phyloP scores from a whole-genome alignment of 257 asterid genomes.

The Solanum appendiculatum region DNA sequence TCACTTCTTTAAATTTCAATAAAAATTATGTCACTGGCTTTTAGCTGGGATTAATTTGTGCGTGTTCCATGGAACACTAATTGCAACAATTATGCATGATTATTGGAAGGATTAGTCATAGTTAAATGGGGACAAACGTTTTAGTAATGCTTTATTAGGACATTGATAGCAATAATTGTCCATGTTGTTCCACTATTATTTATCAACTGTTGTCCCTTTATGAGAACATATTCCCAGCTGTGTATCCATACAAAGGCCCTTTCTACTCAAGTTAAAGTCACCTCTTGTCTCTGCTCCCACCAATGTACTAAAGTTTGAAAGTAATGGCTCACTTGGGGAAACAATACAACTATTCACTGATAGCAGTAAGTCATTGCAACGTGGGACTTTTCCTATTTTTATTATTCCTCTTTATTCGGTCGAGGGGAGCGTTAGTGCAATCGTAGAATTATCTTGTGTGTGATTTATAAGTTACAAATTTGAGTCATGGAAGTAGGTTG shows the following conservation, averaged over 20 bases:
- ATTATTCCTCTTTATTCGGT: background rate
- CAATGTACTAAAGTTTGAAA: background rate
- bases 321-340: background rate
- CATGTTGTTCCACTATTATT: background rate
- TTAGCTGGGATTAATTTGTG: background rate
- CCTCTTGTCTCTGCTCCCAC: background rate
- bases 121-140: background rate
- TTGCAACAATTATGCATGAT: background rate
- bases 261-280: background rate
- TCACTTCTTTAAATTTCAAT: background rate
- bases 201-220: background rate
- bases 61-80: background rate
- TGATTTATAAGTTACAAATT: background rate
- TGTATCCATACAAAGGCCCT: background rate
- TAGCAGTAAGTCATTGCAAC: too few relatives aligned
- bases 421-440: background rate
- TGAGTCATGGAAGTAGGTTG: background rate
- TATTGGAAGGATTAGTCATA: background rate
- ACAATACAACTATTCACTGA: background rate
- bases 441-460: background rate
- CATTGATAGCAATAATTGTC: background rate
- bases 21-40: background rate
- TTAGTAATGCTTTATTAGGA: background rate
- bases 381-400: background rate
- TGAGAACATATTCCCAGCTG: constrained; percentile 1